Evolutionary conservation across 208 protist species (phyloP).

Genomic region (Trypanosoma congolense): DNA sequence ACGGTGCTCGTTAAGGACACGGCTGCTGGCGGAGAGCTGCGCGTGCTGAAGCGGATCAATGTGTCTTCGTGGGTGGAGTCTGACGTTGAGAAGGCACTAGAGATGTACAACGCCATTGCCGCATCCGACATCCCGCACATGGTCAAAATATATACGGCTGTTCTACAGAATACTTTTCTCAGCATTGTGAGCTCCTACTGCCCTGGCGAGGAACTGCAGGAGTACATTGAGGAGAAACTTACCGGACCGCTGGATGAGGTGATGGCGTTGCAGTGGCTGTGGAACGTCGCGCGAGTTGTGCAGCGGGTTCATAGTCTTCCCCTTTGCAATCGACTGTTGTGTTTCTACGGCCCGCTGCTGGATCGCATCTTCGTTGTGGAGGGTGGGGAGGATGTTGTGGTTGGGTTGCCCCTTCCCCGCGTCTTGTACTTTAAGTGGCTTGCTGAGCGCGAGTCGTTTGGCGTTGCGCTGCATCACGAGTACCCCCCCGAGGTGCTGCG

Average conservation of each 20-base stretch:
- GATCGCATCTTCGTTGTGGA: constrained; percentile 49
- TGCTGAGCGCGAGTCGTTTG: constrained; percentile 36
- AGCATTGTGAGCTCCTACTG: constrained; percentile 64
- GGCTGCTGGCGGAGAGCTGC: constrained; percentile 38
- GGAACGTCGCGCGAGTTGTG: constrained; percentile 41
- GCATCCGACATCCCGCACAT: constrained; percentile 26
- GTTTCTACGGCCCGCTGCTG: constrained; percentile 56
- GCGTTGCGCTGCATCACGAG: constrained; percentile 43
- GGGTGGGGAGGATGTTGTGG: constrained; percentile 20
- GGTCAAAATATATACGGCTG: constrained; percentile 46
- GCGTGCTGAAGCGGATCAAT: constrained; percentile 68
- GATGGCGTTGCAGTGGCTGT: constrained; percentile 46
- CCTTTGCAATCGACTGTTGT: constrained; percentile 6
- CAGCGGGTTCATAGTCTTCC: constrained; percentile 28
- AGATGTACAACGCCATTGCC: constrained; percentile 41
- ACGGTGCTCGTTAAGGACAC: constrained; percentile 80
- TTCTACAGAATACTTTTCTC: constrained; percentile 62
- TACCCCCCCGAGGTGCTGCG: constrained; percentile 72
- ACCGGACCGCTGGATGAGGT: constrained; percentile 33
- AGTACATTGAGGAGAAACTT: constrained; percentile 53
- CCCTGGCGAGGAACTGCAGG: constrained; percentile 41
- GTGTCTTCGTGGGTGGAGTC: constrained; percentile 35
- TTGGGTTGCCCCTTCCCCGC: constrained; percentile 63
- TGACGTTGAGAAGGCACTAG: constrained; percentile 26
- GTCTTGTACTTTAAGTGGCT: constrained; percentile 47